These are phyloP conservation scores for Amaranthus cruentus DNA, from an alignment of 148 eudicot genomes.

Conservation along the genomic window DNA sequence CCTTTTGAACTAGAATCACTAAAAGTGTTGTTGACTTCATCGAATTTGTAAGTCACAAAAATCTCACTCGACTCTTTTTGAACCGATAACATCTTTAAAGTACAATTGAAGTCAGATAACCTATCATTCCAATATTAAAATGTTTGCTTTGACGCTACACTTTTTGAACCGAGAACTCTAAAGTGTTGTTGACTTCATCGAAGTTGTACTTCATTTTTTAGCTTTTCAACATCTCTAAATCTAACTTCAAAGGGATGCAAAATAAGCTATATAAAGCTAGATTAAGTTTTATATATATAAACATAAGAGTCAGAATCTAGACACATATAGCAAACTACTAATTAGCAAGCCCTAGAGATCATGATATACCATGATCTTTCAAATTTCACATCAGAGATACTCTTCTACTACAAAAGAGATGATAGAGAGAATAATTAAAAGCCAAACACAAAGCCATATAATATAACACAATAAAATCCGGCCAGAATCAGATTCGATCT, in stretches of 20 bases:
- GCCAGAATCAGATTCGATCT: neutral
- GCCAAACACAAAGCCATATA: neutral
- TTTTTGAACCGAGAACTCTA: no score
- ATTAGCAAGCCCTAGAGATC: constrained; percentile 13
- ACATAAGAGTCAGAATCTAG: constrained; percentile 4
- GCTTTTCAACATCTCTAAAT: no score
- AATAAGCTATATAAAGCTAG: neutral
- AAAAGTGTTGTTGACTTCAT: no score
- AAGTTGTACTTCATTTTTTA: no score
- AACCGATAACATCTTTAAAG: no score
- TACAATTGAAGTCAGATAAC: no score
- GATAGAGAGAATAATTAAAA: neutral
- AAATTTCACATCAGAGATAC: neutral
- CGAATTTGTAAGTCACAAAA: no score
- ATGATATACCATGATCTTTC: constrained; percentile 25
- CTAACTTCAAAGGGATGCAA: neutral
- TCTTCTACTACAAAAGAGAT: neutral
- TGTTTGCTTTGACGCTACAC: no score
- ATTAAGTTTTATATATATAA: constrained; percentile 13
- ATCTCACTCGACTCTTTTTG: no score
- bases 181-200: no score
- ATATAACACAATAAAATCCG: neutral
- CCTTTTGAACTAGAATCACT: no score
- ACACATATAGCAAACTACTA: neutral
- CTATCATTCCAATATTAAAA: no score